phyloP scores from a whole-genome alignment of 805 yeast species.

The Middelhovenomyces tepae region DNA sequence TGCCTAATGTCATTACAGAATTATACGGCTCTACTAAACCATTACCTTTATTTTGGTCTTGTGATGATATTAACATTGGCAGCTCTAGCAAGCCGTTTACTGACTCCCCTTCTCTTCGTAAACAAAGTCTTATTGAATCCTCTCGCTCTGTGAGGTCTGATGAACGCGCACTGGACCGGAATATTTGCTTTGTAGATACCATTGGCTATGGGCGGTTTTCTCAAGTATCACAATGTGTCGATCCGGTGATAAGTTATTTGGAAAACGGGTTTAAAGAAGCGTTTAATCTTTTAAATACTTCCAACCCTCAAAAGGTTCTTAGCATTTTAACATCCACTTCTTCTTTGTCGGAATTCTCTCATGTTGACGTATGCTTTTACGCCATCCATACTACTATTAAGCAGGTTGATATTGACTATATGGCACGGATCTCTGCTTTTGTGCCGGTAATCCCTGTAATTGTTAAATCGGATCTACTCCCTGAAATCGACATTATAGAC shows the following conservation, averaged over 20 bases:
- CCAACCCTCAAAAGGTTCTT: slow-evolving; percentile 14
- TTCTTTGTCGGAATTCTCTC: slow-evolving; percentile 15
- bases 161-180: slow-evolving; percentile 14
- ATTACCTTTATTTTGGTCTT: slow-evolving; percentile 13
- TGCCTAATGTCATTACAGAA: slow-evolving; percentile 6
- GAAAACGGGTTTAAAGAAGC: slow-evolving; percentile 17
- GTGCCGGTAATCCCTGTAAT: slow-evolving; percentile 19
- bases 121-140: slow-evolving; percentile 11
- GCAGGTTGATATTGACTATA: slow-evolving; percentile 15
- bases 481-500: slow-evolving; percentile 7
- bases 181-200: slow-evolving; percentile 19
- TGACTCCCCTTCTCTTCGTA: slow-evolving; percentile 2
- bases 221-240: slow-evolving; percentile 12
- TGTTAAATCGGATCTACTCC: slow-evolving; percentile 14
- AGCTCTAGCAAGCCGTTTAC: not conserved
- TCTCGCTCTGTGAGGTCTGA: slow-evolving; percentile 11
- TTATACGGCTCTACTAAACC: slow-evolving; percentile 21
- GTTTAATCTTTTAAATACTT: slow-evolving; percentile 15
- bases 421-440: slow-evolving; percentile 13
- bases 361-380: slow-evolving; percentile 20
- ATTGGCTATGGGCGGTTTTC: slow-evolving; percentile 14
- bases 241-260: slow-evolving; percentile 15
- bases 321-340: slow-evolving; percentile 16
- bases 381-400: slow-evolving; percentile 12
- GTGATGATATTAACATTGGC: slow-evolving; percentile 2